Evolutionary conservation across 176 grass and related monocot species (phyloP), one percentile per base, ranked within the genome.

Genomic region (Carex cristatella): DNA sequence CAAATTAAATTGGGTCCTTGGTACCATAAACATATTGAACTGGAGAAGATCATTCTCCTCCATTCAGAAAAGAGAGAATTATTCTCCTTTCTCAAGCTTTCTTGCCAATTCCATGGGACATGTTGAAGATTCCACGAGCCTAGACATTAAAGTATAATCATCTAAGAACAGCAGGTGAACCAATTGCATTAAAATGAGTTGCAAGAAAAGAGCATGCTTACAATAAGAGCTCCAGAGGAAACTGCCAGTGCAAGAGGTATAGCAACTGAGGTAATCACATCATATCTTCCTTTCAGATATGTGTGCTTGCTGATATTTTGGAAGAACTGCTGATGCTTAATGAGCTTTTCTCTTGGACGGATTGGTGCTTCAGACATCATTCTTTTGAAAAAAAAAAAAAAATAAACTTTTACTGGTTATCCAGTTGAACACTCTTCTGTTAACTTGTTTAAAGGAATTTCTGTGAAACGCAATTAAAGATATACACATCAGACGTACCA

Each of bases 81-180:
- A 16, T 9, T 53, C n/a, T 32, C 38, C 18, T 42, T 48, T 48
- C n/a, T 90, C 85, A 89, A 9, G 86, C 88, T 49, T 92, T 89
- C 80, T 90, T 94, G 15, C 92, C 92, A 32, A 91, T 88, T 68
- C 92, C 92, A 78, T 91, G 88, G 2, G 85, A 88, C 90, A 94
- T 91, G 87, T 97, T 89, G 87, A 86, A 97, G 1, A 94, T 85
- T 42, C 92, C 90, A 3, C 86, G 92, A 11, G 83, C 92, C 92
- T 90, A 90, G 10, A 66, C 31, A 60, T 28, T 7, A 85, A 80
- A 48, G 5, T 59, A 69, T 7, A 65, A 68, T 2, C 16, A n/a
- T 23, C 28, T 65, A 59, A 46, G 80, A 19, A 46, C 3, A 38
- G 74, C 27, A 27, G 27, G n/a, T 15, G 3, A 37, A 54, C 28